These are phyloP conservation scores for Kodamaea fungicola DNA, from an alignment of 1,139 yeast species.

Conservation along the genomic window DNA sequence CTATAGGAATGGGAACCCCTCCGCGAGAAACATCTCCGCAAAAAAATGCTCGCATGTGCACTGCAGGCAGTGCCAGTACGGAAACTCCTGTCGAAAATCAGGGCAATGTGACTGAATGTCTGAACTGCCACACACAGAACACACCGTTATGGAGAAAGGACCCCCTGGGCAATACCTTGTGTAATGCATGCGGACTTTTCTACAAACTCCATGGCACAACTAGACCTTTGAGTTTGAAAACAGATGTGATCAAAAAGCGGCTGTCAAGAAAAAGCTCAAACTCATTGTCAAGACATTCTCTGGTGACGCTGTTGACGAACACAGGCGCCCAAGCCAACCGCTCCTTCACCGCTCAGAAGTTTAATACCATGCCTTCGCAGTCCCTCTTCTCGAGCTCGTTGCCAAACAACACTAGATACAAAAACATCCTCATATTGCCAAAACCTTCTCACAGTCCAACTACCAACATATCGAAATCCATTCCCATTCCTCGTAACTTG, in stretches of 20 bases:
- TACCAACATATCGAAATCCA: constrained; percentile 12
- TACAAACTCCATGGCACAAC: constrained; percentile 57
- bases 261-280: constrained; percentile 32
- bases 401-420: constrained; percentile 21
- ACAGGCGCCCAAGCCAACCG: constrained; percentile 2
- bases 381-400: constrained; percentile 9
- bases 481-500: constrained; percentile 24
- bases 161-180: constrained; percentile 52
- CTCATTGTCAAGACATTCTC: constrained; percentile 6
- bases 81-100: constrained; percentile 30
- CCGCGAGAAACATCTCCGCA: constrained; percentile 5
- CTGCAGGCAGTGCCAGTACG: constrained; percentile 45
- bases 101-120: constrained; percentile 30
- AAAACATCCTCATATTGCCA: constrained; percentile 43
- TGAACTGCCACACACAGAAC: constrained; percentile 52
- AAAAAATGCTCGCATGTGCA: constrained; percentile 15
- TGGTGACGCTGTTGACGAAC: constrained; percentile 5
- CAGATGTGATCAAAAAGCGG: constrained; percentile 57
- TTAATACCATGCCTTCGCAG: constrained; percentile 4
- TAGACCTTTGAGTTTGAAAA: constrained; percentile 51
- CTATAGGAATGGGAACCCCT: constrained; percentile 6
- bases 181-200: constrained; percentile 61
- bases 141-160: constrained; percentile 62
- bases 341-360: constrained; percentile 2
- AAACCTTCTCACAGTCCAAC: constrained; percentile 23